These are phyloP conservation scores for Lachnellula subtilissima DNA, from an alignment of 2,329 filamentous ascomycete species.

Conservation along the genomic window DNA sequence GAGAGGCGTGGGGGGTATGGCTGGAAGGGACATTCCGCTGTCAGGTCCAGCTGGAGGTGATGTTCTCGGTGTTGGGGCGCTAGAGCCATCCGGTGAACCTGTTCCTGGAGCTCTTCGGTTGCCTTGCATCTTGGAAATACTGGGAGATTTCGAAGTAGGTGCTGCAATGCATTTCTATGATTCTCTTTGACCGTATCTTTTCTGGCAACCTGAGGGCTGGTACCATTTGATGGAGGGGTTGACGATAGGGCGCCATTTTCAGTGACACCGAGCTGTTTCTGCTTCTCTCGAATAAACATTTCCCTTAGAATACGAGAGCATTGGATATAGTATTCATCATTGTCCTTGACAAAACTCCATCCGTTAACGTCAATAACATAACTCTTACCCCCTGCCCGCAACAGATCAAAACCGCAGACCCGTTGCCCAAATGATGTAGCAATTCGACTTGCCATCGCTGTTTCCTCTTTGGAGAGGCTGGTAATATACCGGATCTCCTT, in stretches of 20 bases:
- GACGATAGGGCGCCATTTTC: conserved; percentile 34
- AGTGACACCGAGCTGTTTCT: conserved; percentile 46
- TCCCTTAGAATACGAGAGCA: conserved; percentile 80
- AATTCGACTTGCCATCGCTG: conserved; percentile 82
- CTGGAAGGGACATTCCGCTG: conserved; percentile 18
- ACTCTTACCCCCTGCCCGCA: conserved; percentile 82
- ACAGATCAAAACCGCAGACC: conserved; percentile 91
- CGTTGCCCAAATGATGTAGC: conserved; percentile 88
- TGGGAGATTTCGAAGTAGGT: conserved; percentile 58
- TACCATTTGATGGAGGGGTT: conserved; percentile 13
- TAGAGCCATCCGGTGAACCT: conserved; percentile 40
- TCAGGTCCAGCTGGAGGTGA: conserved; percentile 24
- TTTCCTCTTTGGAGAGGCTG: conserved; percentile 72
- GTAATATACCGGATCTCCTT: conserved; percentile 97
- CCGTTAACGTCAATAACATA: conserved; percentile 99
- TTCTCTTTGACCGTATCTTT: conserved; percentile 35
- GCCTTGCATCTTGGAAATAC: conserved; percentile 52
- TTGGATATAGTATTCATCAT: conserved; percentile 96
- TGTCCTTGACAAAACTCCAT: conserved; percentile 99
- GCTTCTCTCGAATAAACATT: conserved; percentile 79
- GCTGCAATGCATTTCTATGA: conserved; percentile 49
- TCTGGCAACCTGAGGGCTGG: conserved; percentile 9
- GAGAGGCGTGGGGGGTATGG: conserved; percentile 20
- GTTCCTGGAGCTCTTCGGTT: conserved; percentile 37
- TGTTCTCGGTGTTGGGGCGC: conserved; percentile 23